A percentile compares a stretch with the other conserved stretches of the same genome.
These are phyloP conservation scores for Mycena rebaudengoi DNA, from an alignment of 768 basidiomycete species.

Conservation along the genomic window DNA sequence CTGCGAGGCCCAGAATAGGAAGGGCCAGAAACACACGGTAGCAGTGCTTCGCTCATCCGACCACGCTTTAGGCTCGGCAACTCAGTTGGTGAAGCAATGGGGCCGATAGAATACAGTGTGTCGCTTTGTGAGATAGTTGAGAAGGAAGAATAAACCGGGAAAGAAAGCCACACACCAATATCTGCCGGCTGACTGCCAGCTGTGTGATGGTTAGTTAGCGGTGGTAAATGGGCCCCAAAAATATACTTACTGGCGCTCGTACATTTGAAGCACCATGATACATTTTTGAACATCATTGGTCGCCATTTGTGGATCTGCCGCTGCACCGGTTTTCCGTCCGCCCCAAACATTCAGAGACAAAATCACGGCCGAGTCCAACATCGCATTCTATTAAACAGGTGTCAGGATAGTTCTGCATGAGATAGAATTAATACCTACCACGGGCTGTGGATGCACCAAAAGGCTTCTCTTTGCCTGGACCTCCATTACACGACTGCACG, in stretches of 20 bases:
- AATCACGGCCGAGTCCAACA: constrained; percentile 16
- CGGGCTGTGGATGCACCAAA: constrained; percentile 34
- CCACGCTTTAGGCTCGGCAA: constrained; percentile 8
- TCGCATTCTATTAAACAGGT: neutral
- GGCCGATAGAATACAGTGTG: constrained; percentile 12
- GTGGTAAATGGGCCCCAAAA: neutral
- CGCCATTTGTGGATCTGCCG: constrained; percentile 2
- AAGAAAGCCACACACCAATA: constrained; percentile 1
- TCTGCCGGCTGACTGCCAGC: constrained; percentile 18
- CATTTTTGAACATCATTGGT: constrained; percentile 16
- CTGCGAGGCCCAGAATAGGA: neutral
- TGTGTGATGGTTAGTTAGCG: neutral
- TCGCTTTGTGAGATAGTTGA: constrained; percentile 8
- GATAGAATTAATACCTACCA: constrained; percentile 1
- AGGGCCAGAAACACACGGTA: neutral
- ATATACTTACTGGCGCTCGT: constrained; percentile 7
- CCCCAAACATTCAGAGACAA: constrained; percentile 16
- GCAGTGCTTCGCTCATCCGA: neutral
- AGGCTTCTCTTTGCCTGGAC: constrained; percentile 19
- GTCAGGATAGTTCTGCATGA: neutral
- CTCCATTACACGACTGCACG: constrained; percentile 47
- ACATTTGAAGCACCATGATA: constrained; percentile 5
- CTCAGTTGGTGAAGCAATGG: constrained; percentile 8
- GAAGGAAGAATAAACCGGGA: neutral
- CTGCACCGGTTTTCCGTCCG: neutral